These are phyloP conservation scores for Gelatoporia subvermispora DNA, from an alignment of 768 basidiomycete species.

Conservation along the genomic window DNA sequence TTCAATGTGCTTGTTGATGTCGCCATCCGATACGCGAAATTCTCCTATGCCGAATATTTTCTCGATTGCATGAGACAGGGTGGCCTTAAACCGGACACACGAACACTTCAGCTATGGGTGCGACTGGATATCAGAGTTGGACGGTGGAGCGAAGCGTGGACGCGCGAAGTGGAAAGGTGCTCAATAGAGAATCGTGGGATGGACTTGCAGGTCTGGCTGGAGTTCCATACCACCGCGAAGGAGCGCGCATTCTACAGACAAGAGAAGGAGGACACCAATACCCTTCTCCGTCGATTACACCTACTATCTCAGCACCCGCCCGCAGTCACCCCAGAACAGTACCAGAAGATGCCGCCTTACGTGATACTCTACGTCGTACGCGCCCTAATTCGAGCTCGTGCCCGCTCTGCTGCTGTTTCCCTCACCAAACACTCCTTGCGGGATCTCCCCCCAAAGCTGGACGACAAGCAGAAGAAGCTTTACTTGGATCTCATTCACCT, in stretches of 20 bases:
- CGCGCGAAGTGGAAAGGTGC: background rate
- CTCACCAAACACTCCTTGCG: conserved; percentile 46
- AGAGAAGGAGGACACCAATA: background rate
- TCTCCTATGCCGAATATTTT: conserved; percentile 41
- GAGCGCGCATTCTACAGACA: conserved; percentile 2
- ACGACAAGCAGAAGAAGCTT: conserved; percentile 25
- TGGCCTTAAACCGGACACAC: conserved; percentile 38
- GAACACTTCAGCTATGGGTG: conserved; percentile 53
- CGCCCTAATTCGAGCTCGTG: conserved; percentile 35
- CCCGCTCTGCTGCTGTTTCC: conserved; percentile 4
- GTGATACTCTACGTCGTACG: conserved; percentile 42
- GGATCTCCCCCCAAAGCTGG: conserved; percentile 40
- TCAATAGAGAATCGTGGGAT: background rate
- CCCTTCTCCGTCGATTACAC: conserved; percentile 10
- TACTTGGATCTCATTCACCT: conserved; percentile 55
- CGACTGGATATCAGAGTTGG: conserved; percentile 55
- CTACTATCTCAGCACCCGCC: conserved; percentile 40
- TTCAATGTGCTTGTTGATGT: conserved; percentile 43
- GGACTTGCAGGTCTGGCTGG: conserved; percentile 53
- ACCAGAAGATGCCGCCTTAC: conserved; percentile 34
- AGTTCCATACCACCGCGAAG: conserved; percentile 38
- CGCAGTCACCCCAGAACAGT: conserved; percentile 28
- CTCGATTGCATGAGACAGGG: conserved; percentile 43
- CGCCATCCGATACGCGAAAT: conserved; percentile 47
- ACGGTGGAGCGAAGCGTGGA: conserved; percentile 57